Conservation (phyloP, 1,139 yeast genomes). For the Spathaspora sp. region DNA sequence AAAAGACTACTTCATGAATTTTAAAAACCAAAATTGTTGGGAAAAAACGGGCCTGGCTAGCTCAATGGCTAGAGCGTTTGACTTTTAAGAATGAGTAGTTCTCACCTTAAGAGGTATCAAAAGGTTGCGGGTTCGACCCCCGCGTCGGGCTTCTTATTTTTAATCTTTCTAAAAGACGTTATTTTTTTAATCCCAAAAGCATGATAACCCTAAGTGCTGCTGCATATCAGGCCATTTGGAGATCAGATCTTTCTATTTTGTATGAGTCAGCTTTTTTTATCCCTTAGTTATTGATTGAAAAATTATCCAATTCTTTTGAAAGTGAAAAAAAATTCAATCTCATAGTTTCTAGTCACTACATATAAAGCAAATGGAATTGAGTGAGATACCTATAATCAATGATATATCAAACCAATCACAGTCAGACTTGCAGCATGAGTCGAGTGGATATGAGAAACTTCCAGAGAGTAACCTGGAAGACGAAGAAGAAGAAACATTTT, state of each 20-base stretch:
- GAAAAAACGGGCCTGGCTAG: slow-evolving; percentile 35
- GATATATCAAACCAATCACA: slow-evolving; percentile 60
- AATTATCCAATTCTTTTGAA: background rate
- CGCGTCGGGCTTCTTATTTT: slow-evolving; percentile 42
- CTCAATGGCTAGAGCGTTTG: slow-evolving; percentile 50
- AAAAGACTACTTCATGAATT: too few relatives aligned
- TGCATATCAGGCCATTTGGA: too few relatives aligned
- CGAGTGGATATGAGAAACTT: slow-evolving; percentile 69
- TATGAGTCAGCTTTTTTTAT: too few relatives aligned
- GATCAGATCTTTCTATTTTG: too few relatives aligned
- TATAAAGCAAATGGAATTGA: slow-evolving; percentile 17
- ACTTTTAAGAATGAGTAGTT: slow-evolving; percentile 27
- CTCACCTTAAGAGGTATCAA: slow-evolving; percentile 11
- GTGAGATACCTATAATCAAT: slow-evolving; percentile 26
- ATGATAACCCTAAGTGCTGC: slow-evolving; percentile 6
- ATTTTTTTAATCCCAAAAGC: background rate
- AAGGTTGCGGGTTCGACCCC: slow-evolving; percentile 55
- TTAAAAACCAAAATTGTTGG: too few relatives aligned
- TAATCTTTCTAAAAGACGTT: background rate
- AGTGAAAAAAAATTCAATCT: background rate
- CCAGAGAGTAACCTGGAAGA: slow-evolving; percentile 28
- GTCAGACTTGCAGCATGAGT: slow-evolving; percentile 50
- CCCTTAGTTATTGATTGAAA: too few relatives aligned
- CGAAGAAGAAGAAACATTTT: slow-evolving; percentile 70
- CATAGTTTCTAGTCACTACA: background rate